phyloP scores from a whole-genome alignment of 2,329 filamentous ascomycete species.

The Diaporthe ilicicola region DNA sequence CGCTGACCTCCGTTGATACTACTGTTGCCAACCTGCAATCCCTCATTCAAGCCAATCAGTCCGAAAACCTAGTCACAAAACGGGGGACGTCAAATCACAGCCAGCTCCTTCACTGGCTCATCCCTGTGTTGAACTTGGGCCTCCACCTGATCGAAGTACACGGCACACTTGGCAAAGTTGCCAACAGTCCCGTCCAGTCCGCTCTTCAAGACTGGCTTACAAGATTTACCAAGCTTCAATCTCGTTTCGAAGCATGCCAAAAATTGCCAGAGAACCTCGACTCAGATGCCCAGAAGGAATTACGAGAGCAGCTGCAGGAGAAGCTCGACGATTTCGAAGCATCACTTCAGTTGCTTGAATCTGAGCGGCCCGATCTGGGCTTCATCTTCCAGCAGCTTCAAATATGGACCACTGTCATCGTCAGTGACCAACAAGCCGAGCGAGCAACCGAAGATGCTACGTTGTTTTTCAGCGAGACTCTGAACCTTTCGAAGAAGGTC shows the following conservation, averaged over 20 bases:
- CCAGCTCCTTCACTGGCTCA: conserved; percentile 65
- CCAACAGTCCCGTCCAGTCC: conserved; percentile 54
- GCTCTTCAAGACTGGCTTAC: conserved; percentile 60
- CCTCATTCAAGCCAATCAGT: conserved; percentile 41
- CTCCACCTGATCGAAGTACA: conserved; percentile 72
- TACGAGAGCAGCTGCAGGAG: conserved; percentile 46
- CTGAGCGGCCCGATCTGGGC: conserved; percentile 63
- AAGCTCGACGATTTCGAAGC: conserved; percentile 48
- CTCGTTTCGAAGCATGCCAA: conserved; percentile 52
- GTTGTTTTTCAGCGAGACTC: conserved; percentile 65
- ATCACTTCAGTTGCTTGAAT: conserved; percentile 54
- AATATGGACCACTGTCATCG: conserved; percentile 63
- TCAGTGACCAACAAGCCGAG: conserved; percentile 31
- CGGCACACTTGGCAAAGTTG: conserved; percentile 65
- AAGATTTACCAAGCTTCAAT: conserved; percentile 54
- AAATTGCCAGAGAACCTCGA: conserved; percentile 61
- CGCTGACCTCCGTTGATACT: conserved; percentile 49
- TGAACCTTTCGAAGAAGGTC: conserved; percentile 75
- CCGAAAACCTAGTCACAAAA: conserved; percentile 35
- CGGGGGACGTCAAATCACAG: conserved; percentile 37
- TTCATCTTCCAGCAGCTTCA: conserved; percentile 74
- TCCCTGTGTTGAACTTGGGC: conserved; percentile 71
- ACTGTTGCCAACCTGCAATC: conserved; percentile 47
- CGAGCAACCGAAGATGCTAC: conserved; percentile 41
- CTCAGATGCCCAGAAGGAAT: conserved; percentile 46